These are phyloP conservation scores for Podila clonocystis DNA, from an alignment of 192 early-diverging fungal species.

Conservation along the genomic window DNA sequence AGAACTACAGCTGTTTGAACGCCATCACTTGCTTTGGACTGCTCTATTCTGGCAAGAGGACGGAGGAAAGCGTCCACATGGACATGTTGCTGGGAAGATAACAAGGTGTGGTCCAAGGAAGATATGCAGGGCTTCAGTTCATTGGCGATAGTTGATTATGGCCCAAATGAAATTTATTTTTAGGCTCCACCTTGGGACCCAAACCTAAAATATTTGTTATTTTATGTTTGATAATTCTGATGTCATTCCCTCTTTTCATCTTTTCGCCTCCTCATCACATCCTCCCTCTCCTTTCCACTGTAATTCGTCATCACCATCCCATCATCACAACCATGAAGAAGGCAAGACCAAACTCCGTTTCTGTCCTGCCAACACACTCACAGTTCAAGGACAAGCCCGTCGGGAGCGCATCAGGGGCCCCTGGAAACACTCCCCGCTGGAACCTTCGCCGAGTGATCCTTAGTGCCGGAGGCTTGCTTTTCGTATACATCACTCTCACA, in stretches of 20 bases:
- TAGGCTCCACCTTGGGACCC: too few relatives aligned
- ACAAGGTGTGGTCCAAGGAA: too few relatives aligned
- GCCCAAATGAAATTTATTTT: too few relatives aligned
- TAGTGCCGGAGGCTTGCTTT: slow-evolving; percentile 30
- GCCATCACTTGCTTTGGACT: too few relatives aligned
- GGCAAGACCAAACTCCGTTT: slow-evolving; percentile 42
- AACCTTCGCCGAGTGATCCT: slow-evolving; percentile 39
- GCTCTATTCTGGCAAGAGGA: too few relatives aligned
- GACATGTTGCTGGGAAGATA: too few relatives aligned
- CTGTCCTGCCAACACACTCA: slow-evolving; percentile 36
- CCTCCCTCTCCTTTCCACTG: background rate
- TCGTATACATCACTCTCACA: slow-evolving; percentile 43
- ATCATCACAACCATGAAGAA: slow-evolving; percentile 31
- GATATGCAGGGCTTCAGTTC: too few relatives aligned
- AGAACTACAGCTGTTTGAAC: too few relatives aligned
- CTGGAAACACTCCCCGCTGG: slow-evolving; percentile 8
- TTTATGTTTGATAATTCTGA: too few relatives aligned
- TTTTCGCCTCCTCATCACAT: background rate
- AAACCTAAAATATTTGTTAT: too few relatives aligned
- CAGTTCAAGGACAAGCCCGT: slow-evolving; percentile 53
- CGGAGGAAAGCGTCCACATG: too few relatives aligned
- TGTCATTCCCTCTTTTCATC: background rate
- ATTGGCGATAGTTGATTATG: too few relatives aligned
- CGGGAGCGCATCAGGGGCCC: background rate
- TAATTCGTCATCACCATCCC: background rate